Conservation (phyloP, 306 rosid species). For the Inga leiocalycina region DNA sequence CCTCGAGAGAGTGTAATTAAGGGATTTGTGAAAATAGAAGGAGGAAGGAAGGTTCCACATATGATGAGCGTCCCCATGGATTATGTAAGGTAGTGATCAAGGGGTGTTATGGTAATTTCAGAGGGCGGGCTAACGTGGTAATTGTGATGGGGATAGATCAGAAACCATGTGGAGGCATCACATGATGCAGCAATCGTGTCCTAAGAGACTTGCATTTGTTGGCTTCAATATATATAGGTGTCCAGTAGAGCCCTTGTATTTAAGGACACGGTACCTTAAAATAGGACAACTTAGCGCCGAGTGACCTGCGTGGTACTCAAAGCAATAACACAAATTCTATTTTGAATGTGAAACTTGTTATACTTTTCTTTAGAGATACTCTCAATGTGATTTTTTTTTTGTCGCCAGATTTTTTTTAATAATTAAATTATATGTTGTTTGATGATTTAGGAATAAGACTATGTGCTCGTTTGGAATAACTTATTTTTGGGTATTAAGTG, state of each 20-base stretch:
- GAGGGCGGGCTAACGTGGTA: constrained; percentile 13
- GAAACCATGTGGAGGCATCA: constrained; percentile 51
- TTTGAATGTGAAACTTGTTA: no score
- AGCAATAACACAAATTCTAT: no score
- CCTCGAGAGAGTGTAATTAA: not conserved
- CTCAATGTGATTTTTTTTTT: no score
- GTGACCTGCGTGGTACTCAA: not conserved
- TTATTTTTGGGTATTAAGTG: no score
- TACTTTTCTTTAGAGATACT: not conserved
- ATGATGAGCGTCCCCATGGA: constrained; percentile 26
- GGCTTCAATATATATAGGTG: constrained; percentile 20
- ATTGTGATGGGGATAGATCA: constrained; percentile 47
- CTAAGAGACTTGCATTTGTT: constrained; percentile 46
- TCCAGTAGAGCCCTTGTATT: constrained; percentile 34
- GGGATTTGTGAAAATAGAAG: not conserved
- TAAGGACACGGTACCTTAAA: constrained; percentile 19
- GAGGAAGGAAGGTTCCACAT: constrained; percentile 28
- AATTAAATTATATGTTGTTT: no score
- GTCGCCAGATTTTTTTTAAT: no score
- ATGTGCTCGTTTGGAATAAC: no score
- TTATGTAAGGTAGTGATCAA: constrained; percentile 11
- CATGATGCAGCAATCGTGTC: constrained; percentile 61
- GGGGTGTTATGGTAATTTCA: constrained; percentile 47
- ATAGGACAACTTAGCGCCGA: not conserved
- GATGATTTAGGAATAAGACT: no score